Base-by-base conservation (phyloP, 2,329 filamentous ascomycete genomes). In the Arachnopeziza araneosa region DNA sequence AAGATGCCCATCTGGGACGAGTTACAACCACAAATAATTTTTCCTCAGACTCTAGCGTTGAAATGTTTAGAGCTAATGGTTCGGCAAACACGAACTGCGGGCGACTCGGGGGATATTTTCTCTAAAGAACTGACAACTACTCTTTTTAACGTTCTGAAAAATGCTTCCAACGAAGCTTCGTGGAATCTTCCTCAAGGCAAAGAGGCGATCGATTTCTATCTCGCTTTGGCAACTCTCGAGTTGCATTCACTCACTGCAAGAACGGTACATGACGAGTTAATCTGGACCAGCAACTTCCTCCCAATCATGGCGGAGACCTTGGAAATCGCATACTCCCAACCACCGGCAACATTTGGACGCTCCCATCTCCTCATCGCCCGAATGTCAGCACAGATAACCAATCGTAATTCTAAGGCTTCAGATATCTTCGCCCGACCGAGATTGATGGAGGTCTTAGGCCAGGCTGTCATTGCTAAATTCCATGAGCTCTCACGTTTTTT, bases 341-440 rank as follows among this genome's bases (percentile, higher is more conserved):
- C 74, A 10, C 62, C 70, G 10, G 70, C 72, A 12, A 68, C 74
- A 21, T 74, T 76, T 55, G 78, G 75, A 32, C 73, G 59, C 14
- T 56, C 66, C 9, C 69, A 72, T 30, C 32, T 63, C n/a, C 55
- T 71, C 24, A 58, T 71, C 22, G 52, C 93, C 53, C 85, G 90
- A 59, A 80, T 97, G 3, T 87, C 90, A 44, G 82, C 96, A 64
- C 96, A 96, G 68, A 81, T 93, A 55, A 95, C 92, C 9, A 96
- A 96, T 76, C 90, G 91, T 67, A 89, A 90, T 63, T 75, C 82
- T 0, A 77, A 79, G 17, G 85, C 90, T 14, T 91, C 90, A 50
- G 81, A 84, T 30, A 77, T 83, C 2, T 91, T 96, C 68, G 82
- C 88, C 30, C 78, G 83, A n/a, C 79, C 80, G 55, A 77, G 78